These are phyloP conservation scores for Starmera quercuum DNA, from an alignment of 805 yeast species.

Conservation along the genomic window DNA sequence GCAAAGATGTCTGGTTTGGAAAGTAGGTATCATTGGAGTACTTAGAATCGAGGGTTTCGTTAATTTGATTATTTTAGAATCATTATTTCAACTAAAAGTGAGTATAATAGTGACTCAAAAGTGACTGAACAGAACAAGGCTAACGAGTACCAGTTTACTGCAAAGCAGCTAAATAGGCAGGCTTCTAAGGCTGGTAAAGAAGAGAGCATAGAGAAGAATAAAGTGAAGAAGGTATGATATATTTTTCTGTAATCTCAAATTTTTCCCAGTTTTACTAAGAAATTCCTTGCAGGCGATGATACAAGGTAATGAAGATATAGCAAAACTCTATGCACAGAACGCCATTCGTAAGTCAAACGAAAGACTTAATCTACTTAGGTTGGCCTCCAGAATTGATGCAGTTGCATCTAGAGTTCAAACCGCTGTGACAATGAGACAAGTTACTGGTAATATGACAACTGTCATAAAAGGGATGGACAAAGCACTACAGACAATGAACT, in stretches of 20 bases:
- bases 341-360: slow-evolving; percentile 91
- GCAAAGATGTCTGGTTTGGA: slow-evolving; percentile 31
- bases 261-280: slow-evolving; percentile 1
- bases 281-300: slow-evolving; percentile 47
- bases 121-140: slow-evolving; percentile 5
- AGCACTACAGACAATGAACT: slow-evolving; percentile 92
- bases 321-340: slow-evolving; percentile 89
- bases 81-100: slow-evolving; percentile 56
- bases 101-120: slow-evolving; percentile 7
- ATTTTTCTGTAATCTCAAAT: not conserved
- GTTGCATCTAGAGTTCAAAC: slow-evolving; percentile 96
- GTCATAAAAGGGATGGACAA: slow-evolving; percentile 95
- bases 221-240: slow-evolving; percentile 58
- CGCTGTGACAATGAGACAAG: slow-evolving; percentile 95
- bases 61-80: slow-evolving; percentile 29
- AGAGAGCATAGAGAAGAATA: slow-evolving; percentile 77
- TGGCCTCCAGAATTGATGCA: slow-evolving; percentile 89
- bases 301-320: slow-evolving; percentile 87
- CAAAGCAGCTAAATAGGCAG: slow-evolving; percentile 86
- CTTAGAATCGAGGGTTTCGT: slow-evolving; percentile 4
- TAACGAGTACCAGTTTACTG: slow-evolving; percentile 58
- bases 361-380: slow-evolving; percentile 66
- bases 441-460: slow-evolving; percentile 87
- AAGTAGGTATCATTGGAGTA: slow-evolving; percentile 10
- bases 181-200: slow-evolving; percentile 89